Percentiles rank a stretch among this genome's conserved stretches.
phyloP scores from a whole-genome alignment of 2,329 filamentous ascomycete genomes.

The Calonectria crousiana region DNA sequence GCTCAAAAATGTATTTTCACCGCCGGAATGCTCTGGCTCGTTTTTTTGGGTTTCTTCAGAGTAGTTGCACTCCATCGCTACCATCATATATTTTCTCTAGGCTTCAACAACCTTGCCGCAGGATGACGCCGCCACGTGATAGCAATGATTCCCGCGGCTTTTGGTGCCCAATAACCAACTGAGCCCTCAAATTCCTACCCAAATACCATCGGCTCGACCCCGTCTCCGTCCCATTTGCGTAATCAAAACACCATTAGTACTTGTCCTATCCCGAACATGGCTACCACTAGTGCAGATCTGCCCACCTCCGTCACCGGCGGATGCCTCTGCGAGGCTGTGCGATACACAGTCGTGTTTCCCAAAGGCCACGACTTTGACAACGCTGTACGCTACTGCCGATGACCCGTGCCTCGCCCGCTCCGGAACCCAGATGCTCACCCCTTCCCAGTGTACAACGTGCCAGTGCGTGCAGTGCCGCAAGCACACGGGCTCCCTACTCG shows the following conservation, averaged over 20 bases:
- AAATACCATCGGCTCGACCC: not conserved
- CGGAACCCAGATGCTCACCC: not conserved
- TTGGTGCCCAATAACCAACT: not conserved
- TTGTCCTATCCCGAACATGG: not conserved
- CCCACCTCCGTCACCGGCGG: not conserved
- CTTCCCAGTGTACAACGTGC: not conserved
- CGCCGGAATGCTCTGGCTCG: not conserved
- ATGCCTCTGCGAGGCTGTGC: not conserved
- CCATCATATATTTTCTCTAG: no score
- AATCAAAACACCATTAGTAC: no score
- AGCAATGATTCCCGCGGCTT: not conserved
- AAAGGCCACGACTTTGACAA: slow-evolving; percentile 4
- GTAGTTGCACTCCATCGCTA: no score
- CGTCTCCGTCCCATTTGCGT: no score
- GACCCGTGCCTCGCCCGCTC: not conserved
- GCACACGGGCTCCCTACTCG: not conserved
- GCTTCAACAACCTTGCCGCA: not conserved
- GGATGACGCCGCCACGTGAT: not conserved
- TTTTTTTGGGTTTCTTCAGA: not conserved
- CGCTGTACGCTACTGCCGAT: not conserved
- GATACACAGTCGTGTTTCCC: not conserved
- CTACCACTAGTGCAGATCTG: not conserved
- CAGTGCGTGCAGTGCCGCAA: slow-evolving; percentile 8
- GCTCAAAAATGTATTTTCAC: not conserved
- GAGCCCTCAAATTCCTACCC: not conserved